Base-by-base conservation (phyloP, 352 stramenopile genomes). In the Pythium volutum region DNA sequence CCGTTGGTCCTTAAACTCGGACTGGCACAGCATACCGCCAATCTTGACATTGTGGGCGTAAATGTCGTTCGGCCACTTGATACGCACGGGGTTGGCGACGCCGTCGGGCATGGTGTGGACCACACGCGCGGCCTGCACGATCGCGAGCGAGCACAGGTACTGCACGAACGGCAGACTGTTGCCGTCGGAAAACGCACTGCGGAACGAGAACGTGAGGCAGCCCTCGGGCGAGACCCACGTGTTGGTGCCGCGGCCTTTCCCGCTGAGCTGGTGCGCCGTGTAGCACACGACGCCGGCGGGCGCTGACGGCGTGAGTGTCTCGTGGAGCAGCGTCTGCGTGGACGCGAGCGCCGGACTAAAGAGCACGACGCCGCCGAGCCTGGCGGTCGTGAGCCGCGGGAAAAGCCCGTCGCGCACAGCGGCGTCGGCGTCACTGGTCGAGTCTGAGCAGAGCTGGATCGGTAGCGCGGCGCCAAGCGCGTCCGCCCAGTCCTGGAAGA, bases 51-150 rank as follows among this genome's bases (percentile, higher is more conserved):
- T 81, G 62, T 94, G 75, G 29, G 81, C 87, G 70, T 97, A 97
- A 38, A 97, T 96, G 69, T 97, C 89, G 66, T 97, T 97, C 23
- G 89, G 89, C 89, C 89, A 97, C 69, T 97, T 97, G 77, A 97
- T 97, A 59, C 75, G 76, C 58, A 96, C 87, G 34, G 82, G 70
- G 26, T 77, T 87, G 4, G 59, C 68, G 48, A 59, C 59, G 1
- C 54, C 70, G 5, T 64, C 57, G 31, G 57, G 56, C 38, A 67
- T 48, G 12, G 70, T 56, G 31, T 88, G 73, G n/a, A 95, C 73
- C 1, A 50, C 66, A 53, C 94, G 82, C 41, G 95, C 74, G 2
- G 87, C 84, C 34, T 79, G 82, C 39, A 95, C 76, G 54, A 97
- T 88, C 33, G 88, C 89, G 43, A 97, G 78, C 27, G 87, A 94